Evolutionary conservation across 2,329 filamentous ascomycete species (phyloP).

Genomic region (Akanthomyces dipterigenus): DNA sequence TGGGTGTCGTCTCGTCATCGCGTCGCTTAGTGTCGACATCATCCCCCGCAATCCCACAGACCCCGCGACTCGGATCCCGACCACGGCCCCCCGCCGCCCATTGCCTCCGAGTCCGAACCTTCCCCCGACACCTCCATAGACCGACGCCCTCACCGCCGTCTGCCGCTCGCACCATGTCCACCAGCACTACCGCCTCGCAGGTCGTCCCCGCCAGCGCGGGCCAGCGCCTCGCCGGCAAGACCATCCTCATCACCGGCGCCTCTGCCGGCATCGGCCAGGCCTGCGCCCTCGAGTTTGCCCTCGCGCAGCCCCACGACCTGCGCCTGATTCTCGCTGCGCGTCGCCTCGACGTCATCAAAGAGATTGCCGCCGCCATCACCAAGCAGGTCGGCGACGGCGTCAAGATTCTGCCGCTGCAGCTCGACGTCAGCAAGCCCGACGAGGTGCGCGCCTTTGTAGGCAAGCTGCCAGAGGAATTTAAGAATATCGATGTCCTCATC

Average conservation of each 20-base stretch:
- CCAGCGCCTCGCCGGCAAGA: slow-evolving; percentile 89
- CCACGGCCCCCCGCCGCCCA: neutral
- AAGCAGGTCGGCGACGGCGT: slow-evolving; percentile 73
- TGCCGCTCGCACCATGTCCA: slow-evolving; percentile 16
- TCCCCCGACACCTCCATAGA: neutral
- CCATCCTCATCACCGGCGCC: slow-evolving; percentile 83
- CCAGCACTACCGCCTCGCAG: slow-evolving; percentile 42
- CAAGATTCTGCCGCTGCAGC: slow-evolving; percentile 71
- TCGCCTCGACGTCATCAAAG: slow-evolving; percentile 67
- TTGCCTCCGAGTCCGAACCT: neutral
- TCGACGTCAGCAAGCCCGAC: slow-evolving; percentile 78
- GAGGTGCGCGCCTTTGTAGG: slow-evolving; percentile 68
- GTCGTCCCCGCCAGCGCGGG: slow-evolving; percentile 53
- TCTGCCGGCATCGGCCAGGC: slow-evolving; percentile 84
- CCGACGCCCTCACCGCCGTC: neutral
- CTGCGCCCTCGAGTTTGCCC: slow-evolving; percentile 86
- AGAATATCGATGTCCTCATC: slow-evolving; percentile 78
- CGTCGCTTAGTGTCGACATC: slow-evolving; percentile 10
- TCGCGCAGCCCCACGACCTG: slow-evolving; percentile 70
- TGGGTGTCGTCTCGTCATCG: slow-evolving; percentile 13
- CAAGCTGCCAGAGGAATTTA: slow-evolving; percentile 72
- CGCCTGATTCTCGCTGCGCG: slow-evolving; percentile 87
- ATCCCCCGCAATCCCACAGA: slow-evolving; percentile 2
- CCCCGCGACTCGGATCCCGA: neutral
- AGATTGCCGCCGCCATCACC: slow-evolving; percentile 70